Evolutionary conservation across 306 rosid genomes (phyloP).

Genomic region (Inga oerstediana): DNA sequence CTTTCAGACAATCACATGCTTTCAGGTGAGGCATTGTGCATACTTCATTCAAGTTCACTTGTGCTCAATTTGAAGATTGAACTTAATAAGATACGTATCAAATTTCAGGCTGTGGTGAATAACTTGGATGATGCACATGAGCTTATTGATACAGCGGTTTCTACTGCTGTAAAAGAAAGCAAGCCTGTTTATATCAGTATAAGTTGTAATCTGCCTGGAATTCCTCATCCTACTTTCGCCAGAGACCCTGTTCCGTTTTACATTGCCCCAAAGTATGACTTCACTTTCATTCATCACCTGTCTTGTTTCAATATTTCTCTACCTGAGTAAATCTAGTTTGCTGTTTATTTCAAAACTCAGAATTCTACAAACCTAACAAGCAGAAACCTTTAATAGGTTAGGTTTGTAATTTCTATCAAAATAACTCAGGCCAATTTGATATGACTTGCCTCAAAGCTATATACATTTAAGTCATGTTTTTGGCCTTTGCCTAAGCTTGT

Average conservation of each 20-base stretch:
- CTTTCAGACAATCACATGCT: conserved; percentile 32
- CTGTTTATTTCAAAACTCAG: background rate
- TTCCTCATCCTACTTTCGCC: background rate
- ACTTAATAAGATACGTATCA: too few relatives aligned
- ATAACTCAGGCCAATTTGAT: too few relatives aligned
- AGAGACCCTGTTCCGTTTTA: background rate
- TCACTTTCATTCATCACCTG: background rate
- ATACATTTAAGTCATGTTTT: too few relatives aligned
- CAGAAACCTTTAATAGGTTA: too few relatives aligned
- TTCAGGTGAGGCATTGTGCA: conserved; percentile 38
- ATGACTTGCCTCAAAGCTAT: too few relatives aligned
- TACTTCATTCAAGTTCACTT: background rate
- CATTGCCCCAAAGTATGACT: background rate
- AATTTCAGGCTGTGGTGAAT: background rate
- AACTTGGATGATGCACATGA: background rate
- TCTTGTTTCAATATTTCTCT: background rate
- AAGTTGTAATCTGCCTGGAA: background rate
- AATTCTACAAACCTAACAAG: background rate
- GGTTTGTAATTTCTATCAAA: too few relatives aligned
- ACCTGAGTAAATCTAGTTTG: background rate
- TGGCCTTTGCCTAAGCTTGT: too few relatives aligned
- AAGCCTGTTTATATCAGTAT: conserved; percentile 7
- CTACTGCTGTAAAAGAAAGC: background rate
- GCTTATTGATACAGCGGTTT: background rate
- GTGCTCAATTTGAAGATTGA: background rate